Evolutionary conservation across 805 yeast genomes (phyloP), one percentile per base, ranked within the genome.

Genomic region (Brettanomyces bruxellensis): DNA sequence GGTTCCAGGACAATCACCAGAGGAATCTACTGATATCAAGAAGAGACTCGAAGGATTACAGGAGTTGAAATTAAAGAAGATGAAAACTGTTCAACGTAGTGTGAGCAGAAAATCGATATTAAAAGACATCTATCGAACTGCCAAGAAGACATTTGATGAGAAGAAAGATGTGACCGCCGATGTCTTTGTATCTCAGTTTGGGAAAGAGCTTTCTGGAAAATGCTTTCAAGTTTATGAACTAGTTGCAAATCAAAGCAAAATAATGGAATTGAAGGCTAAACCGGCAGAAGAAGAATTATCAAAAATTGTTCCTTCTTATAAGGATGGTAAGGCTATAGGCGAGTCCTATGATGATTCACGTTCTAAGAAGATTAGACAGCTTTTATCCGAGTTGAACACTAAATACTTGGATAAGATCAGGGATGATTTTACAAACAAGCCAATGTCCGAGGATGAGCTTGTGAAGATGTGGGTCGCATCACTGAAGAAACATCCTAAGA

Each of bases 281-380:
- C 51, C 51, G 51, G 64, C 83, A 45, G 83, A 80, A 2, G 71
- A 72, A 2, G 81, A 77, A 50, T 70, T 78, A 12, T 65, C 67
- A 1, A 71, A 73, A 58, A 73, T 75, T 32, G 43, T 62, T 37
- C 67, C 66, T 38, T 47, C 47, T 30, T 56, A 51, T 44, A 51
- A 55, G 36, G 64, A 61, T 25, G 68, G 66, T 35, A 50, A 56
- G 40, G 51, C 60, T 11, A 50, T 50, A 40, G 64, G 65, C 34
- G 58, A 57, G 11, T 48, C 50, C 37, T 56, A 62, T 41, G 58
- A 55, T 41, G 67, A 62, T 41, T 51, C 63, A 44, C 55, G 55
- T 24, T 52, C 56, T 38, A 63, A 61, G 50, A 64, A 62, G 50
- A 51, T 62, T 13, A 61, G 56, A 61, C 68, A 51, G 49, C 55